phyloP scores from a whole-genome alignment of 768 basidiomycete genomes.

The Lentinula edodes region DNA sequence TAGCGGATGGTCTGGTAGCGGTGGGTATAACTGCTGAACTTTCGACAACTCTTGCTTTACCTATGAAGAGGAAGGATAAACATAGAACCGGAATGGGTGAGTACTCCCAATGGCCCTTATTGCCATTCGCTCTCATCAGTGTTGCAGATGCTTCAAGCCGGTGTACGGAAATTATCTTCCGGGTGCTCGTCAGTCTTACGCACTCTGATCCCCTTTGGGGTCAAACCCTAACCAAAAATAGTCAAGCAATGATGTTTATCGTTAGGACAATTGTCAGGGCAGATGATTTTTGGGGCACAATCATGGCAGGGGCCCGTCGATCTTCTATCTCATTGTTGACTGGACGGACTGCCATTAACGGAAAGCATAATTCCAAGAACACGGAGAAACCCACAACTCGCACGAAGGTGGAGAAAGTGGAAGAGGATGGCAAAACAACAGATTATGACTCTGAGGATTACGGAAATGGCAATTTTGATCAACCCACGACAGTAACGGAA shows the following conservation, averaged over 20 bases:
- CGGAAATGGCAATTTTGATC: not conserved
- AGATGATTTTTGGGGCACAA: slow-evolving; percentile 18
- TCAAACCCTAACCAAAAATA: slow-evolving; percentile 39
- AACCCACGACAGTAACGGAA: not conserved
- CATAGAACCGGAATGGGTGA: not conserved
- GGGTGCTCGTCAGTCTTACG: slow-evolving; percentile 67
- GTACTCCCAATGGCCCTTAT: not conserved
- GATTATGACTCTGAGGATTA: not conserved
- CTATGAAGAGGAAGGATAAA: too few relatives aligned
- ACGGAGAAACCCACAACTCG: not conserved
- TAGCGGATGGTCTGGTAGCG: slow-evolving; percentile 43
- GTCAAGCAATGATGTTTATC: slow-evolving; percentile 40
- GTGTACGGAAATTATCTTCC: slow-evolving; percentile 54
- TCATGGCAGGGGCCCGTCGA: slow-evolving; percentile 2
- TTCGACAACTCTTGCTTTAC: slow-evolving; percentile 6
- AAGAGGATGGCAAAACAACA: slow-evolving; percentile 14
- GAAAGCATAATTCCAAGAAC: slow-evolving; percentile 11
- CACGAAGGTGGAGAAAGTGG: slow-evolving; percentile 5
- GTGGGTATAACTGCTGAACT: slow-evolving; percentile 34
- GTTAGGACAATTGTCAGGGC: slow-evolving; percentile 41
- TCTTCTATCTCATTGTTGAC: not conserved
- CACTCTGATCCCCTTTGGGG: slow-evolving; percentile 60
- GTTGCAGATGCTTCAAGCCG: slow-evolving; percentile 24
- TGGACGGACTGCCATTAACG: slow-evolving; percentile 13
- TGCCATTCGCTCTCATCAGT: not conserved